Evolutionary conservation across 108 stramenopile genomes (phyloP).

Genomic region (Fragilariopsis cylindrus): DNA sequence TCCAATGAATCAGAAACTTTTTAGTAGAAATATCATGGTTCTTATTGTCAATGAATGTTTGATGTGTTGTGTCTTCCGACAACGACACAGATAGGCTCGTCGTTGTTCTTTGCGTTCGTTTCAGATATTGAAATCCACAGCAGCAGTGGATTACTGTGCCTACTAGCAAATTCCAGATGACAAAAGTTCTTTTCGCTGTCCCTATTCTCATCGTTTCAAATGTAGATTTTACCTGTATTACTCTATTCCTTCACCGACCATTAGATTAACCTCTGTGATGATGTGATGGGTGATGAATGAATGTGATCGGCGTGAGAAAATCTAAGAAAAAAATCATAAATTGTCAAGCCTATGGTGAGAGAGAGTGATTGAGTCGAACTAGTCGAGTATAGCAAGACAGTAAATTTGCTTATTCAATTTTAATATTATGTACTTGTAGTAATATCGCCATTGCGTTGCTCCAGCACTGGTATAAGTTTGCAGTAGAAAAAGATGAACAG

Average conservation of each 20-base stretch:
- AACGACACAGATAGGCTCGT: background rate
- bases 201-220: constrained; percentile 1
- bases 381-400: too few species aligned
- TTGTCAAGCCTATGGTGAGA: too few species aligned
- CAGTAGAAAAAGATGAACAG: too few species aligned
- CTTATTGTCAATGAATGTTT: background rate
- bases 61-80: background rate
- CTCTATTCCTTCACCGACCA: background rate
- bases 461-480: too few species aligned
- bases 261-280: background rate
- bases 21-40: background rate
- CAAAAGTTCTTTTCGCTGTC: background rate
- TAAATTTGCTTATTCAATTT: too few species aligned
- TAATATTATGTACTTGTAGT: too few species aligned
- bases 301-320: too few species aligned
- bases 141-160: background rate
- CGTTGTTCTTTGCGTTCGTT: background rate
- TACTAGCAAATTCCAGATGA: background rate
- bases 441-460: too few species aligned
- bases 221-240: background rate
- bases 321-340: too few species aligned
- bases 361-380: too few species aligned
- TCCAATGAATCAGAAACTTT: constrained; percentile 47
- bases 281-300: too few species aligned
- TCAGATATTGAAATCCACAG: constrained; percentile 1